These are phyloP conservation scores for Phylloporus sp. DNA, from an alignment of 768 basidiomycete species.

Conservation along the genomic window DNA sequence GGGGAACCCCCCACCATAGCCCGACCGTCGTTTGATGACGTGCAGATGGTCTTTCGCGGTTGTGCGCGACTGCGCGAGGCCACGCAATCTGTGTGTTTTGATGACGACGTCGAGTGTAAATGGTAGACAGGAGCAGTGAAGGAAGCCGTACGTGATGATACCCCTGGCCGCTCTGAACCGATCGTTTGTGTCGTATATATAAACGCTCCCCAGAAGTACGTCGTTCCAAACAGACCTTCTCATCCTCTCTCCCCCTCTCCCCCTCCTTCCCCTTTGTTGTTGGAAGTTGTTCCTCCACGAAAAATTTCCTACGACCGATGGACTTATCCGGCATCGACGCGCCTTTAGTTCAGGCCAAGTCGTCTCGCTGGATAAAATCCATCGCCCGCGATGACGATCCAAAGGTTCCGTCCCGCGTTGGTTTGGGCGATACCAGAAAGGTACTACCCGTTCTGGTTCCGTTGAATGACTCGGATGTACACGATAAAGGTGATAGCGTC, in stretches of 20 bases:
- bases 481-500: neutral
- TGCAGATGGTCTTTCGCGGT: neutral
- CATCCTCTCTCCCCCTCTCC: too few relatives aligned
- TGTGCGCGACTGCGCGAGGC: constrained; percentile 3
- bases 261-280: too few relatives aligned
- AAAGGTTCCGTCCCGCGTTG: neutral
- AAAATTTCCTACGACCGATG: neutral
- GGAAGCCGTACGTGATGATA: constrained; percentile 5
- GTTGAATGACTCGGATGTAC: neutral
- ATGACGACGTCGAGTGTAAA: neutral
- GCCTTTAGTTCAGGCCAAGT: neutral
- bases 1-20: neutral
- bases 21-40: neutral
- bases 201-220: too few relatives aligned
- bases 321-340: constrained; percentile 1
- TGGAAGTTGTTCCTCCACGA: too few relatives aligned
- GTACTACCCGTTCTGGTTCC: constrained; percentile 9
- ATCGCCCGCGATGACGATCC: neutral
- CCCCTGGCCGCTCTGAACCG: too few relatives aligned
- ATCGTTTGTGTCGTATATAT: neutral
- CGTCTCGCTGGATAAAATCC: neutral
- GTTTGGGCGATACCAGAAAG: constrained; percentile 4
- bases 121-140: constrained; percentile 5
- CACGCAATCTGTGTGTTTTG: neutral
- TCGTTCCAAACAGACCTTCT: neutral